These are phyloP conservation scores for Penicillium lividum DNA, from an alignment of 495 filamentous ascomycete genomes.

Conservation along the genomic window DNA sequence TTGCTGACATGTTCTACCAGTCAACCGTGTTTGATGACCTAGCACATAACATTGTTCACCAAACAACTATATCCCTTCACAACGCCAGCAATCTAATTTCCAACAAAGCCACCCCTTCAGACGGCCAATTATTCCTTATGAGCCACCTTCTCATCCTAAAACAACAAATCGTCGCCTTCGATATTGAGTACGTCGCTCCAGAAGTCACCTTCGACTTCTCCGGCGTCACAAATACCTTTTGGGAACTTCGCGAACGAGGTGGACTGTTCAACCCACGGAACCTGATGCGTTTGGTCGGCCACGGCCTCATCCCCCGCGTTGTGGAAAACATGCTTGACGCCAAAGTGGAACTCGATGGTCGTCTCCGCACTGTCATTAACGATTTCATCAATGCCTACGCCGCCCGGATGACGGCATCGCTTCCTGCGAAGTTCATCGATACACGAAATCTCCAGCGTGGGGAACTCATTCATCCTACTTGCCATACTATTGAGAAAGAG, in stretches of 20 bases:
- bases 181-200: slow-evolving; percentile 83
- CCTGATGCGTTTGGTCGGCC: slow-evolving; percentile 58
- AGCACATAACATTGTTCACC: slow-evolving; percentile 75
- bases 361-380: slow-evolving; percentile 74
- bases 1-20: slow-evolving; percentile 27
- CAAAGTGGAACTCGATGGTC: slow-evolving; percentile 77
- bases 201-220: slow-evolving; percentile 76
- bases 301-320: slow-evolving; percentile 59
- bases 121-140: slow-evolving; percentile 84
- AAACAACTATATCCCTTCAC: slow-evolving; percentile 67
- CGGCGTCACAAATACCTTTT: slow-evolving; percentile 75
- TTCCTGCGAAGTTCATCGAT: slow-evolving; percentile 47
- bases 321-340: slow-evolving; percentile 74
- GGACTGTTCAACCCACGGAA: slow-evolving; percentile 68
- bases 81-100: slow-evolving; percentile 50
- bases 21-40: slow-evolving; percentile 76
- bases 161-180: slow-evolving; percentile 87
- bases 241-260: slow-evolving; percentile 67
- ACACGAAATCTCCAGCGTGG: slow-evolving; percentile 38
- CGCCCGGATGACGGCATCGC: slow-evolving; percentile 53
- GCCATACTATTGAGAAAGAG: slow-evolving; percentile 54
- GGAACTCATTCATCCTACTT: slow-evolving; percentile 41
- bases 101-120: slow-evolving; percentile 56
- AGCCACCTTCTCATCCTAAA: slow-evolving; percentile 90
- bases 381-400: slow-evolving; percentile 70